These are phyloP conservation scores for Daldinia eschscholtzii DNA, from an alignment of 2,329 filamentous ascomycete genomes.

Conservation along the genomic window DNA sequence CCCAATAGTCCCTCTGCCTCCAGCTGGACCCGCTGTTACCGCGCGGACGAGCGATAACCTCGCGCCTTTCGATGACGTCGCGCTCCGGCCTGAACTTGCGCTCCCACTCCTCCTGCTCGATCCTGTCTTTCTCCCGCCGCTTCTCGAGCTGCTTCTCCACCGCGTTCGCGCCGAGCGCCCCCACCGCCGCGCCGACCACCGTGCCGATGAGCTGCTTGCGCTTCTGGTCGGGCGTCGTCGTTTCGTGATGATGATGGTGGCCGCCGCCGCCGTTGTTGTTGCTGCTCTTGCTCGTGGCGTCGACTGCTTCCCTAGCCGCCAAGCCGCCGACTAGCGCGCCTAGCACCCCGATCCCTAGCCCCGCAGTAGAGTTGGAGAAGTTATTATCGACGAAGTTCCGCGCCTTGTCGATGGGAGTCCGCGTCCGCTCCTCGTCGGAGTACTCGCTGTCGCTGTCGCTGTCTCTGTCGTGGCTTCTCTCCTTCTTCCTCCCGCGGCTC, in stretches of 20 bases:
- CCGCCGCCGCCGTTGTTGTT: constrained; percentile 30
- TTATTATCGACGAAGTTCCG: constrained; percentile 59
- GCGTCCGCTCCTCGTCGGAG: constrained; percentile 45
- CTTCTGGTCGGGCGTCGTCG: constrained; percentile 45
- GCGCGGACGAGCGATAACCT: constrained; percentile 45
- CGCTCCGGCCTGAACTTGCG: constrained; percentile 40
- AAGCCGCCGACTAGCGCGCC: constrained; percentile 68
- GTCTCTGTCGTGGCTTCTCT: constrained; percentile 28
- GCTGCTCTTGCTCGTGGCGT: constrained; percentile 54
- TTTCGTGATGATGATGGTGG: constrained; percentile 43
- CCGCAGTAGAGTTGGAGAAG: constrained; percentile 63
- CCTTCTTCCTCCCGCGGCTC: constrained; percentile 34
- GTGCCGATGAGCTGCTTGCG: constrained; percentile 61
- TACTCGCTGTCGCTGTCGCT: constrained; percentile 48
- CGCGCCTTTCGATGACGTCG: constrained; percentile 44
- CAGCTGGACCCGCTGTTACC: constrained; percentile 31
- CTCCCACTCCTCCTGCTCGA: constrained; percentile 48
- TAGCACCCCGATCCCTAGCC: constrained; percentile 64
- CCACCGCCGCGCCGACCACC: constrained; percentile 66
- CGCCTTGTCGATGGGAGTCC: constrained; percentile 57
- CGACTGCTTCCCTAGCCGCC: constrained; percentile 63
- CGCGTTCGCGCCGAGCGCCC: constrained; percentile 65
- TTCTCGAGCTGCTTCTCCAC: constrained; percentile 52
- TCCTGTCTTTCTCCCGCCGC: constrained; percentile 47
- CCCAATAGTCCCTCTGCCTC: constrained; percentile 39